Percentiles rank a stretch among this genome's conserved stretches.
phyloP scores from a whole-genome alignment of 495 filamentous ascomycete species.

The Aeminium ludgeri region DNA sequence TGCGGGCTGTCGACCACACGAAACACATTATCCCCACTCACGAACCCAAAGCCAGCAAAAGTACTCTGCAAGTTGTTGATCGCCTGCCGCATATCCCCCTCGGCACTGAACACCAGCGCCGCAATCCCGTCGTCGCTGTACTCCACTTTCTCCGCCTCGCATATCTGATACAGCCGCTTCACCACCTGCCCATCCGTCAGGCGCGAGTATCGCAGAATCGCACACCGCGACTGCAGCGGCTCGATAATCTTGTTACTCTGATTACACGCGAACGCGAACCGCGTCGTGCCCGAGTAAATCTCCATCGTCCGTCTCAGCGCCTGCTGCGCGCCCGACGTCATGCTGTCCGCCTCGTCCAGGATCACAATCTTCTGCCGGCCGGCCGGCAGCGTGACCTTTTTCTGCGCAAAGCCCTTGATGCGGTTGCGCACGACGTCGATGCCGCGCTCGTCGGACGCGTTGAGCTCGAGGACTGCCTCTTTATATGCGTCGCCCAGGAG shows the following conservation, averaged over 20 bases:
- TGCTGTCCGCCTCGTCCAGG: conserved; percentile 89
- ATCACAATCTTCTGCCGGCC: conserved; percentile 94
- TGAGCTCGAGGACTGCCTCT: conserved; percentile 90
- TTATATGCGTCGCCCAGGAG: conserved; percentile 89
- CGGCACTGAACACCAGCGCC: conserved; percentile 87
- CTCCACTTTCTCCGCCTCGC: conserved; percentile 58
- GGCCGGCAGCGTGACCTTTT: conserved; percentile 87
- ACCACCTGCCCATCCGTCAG: conserved; percentile 87
- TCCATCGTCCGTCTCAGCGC: conserved; percentile 95
- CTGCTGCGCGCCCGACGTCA: conserved; percentile 94
- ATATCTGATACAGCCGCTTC: conserved; percentile 77
- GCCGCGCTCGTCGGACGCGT: conserved; percentile 92
- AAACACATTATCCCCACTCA: conserved; percentile 95
- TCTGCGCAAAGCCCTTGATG: conserved; percentile 98
- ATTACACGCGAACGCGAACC: conserved; percentile 97
- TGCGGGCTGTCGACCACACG: conserved; percentile 93
- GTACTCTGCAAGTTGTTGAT: conserved; percentile 99
- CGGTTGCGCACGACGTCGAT: conserved; percentile 98
- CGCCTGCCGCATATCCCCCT: conserved; percentile 97
- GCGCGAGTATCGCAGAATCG: conserved; percentile 85
- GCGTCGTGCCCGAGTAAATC: conserved; percentile 90
- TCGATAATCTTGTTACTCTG: conserved; percentile 99
- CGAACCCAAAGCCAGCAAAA: conserved; percentile 86
- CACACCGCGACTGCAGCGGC: conserved; percentile 87
- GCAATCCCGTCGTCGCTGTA: conserved; percentile 88